Base-by-base conservation (phyloP, 805 yeast species). In the Lachancea fermentati region DNA sequence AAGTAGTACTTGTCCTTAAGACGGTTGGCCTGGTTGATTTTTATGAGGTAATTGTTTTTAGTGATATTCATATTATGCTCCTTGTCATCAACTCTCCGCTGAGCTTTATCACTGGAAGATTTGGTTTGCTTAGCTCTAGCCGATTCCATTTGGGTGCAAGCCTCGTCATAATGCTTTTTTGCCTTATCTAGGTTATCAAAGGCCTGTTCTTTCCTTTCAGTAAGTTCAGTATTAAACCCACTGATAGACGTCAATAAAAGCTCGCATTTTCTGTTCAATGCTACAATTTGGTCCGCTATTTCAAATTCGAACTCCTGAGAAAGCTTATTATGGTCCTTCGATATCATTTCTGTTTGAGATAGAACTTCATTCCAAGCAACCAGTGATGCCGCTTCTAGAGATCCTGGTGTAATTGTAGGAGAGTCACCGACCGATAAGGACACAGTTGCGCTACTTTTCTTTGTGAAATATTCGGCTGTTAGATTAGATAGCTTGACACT, bases 361-460 rank as follows among this genome's bases (percentile, higher is more conserved):
- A 91, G 71, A 5, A 89, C 75, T 48, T 87, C 95, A 33, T 76
- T 86, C 98, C 98, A 91, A 1, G 95, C 76, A 9, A 85, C 95
- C 46, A 89, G 65, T 12, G 85, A 71, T 0, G 96, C 95, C 48
- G 85, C 74, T 57, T 93, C 97, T 36, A 91, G 68, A 0, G 97
- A 87, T 0, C 99, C 98, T 0, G 98, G 97, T 0, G 99, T 93
- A 32, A 85, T 75, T 31, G 79, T 74, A 0, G 99, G 98, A 13
- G 76, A 75, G 45, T 86, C 95, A 18, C 99, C 99, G 2, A 93
- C 98, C 32, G 89, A 78, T 19, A 93, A 62, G 11, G 66, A 59
- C 0, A 91, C 76, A 8, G 86, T 69, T 13, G 71, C 62, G 48
- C 78, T 77, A 35, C 95, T 82, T 58, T 89, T 88, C 60, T 78